Evolutionary conservation across 2,329 filamentous ascomycete species (phyloP).

Genomic region (Teratosphaeria nubilosa): DNA sequence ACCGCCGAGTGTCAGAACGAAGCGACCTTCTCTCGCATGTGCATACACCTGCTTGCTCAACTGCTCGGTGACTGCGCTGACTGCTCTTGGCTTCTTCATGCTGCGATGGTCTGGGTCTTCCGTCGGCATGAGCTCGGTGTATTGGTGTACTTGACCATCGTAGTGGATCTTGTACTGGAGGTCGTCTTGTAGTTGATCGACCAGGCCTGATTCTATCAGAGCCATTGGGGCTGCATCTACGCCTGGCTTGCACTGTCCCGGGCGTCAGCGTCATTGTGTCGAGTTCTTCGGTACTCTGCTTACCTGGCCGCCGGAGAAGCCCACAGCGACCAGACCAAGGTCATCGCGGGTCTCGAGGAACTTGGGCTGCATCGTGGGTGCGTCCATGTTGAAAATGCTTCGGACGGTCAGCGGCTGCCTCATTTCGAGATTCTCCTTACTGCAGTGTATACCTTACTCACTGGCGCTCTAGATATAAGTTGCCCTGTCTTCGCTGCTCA

Average conservation of each 20-base stretch:
- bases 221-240: constrained; percentile 86
- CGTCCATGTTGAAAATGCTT: constrained; percentile 25
- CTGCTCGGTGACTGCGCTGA: constrained; percentile 71
- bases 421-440: neutral
- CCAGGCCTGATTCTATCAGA: constrained; percentile 77
- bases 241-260: constrained; percentile 66
- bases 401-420: neutral
- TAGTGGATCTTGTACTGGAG: constrained; percentile 82
- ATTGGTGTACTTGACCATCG: constrained; percentile 72
- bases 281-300: neutral
- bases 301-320: constrained; percentile 95
- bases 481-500: too few species aligned
- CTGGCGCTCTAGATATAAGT: neutral
- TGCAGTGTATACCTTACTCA: neutral
- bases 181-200: constrained; percentile 72
- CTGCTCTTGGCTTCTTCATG: constrained; percentile 89
- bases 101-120: constrained; percentile 69
- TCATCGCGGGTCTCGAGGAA: constrained; percentile 74
- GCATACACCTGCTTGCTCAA: constrained; percentile 79
- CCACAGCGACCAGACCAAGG: constrained; percentile 85
- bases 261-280: constrained; percentile 6
- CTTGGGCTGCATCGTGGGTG: constrained; percentile 52
- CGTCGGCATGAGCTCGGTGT: constrained; percentile 61
- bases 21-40: constrained; percentile 70
- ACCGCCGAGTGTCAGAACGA: constrained; percentile 87